A percentile compares a stretch with the other conserved stretches of the same genome.
Evolutionary conservation across 495 filamentous ascomycete species (phyloP).

Genomic region (Rhypophila decipiens): DNA sequence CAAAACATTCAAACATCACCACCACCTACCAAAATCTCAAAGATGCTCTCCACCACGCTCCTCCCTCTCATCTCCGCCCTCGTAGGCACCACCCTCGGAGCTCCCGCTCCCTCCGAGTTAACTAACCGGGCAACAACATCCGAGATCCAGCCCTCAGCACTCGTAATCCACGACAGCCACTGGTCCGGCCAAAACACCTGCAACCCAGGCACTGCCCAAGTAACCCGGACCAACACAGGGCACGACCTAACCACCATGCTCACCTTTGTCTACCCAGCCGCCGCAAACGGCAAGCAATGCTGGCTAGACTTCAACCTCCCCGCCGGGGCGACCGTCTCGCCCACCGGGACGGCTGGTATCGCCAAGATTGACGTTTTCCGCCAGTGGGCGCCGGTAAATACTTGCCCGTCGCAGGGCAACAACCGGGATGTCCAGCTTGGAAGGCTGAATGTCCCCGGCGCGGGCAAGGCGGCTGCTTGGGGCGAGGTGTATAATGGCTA

Average conservation of each 20-base stretch:
- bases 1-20: neutral
- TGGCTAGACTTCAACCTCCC: constrained; percentile 11
- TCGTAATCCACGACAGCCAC: constrained; percentile 6
- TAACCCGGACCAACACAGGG: neutral
- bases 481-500: constrained; percentile 2
- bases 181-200: constrained; percentile 8
- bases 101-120: neutral
- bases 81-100: neutral
- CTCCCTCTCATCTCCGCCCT: neutral
- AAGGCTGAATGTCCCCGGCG: constrained; percentile 2
- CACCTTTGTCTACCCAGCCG: constrained; percentile 12
- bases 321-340: neutral
- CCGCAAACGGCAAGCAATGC: constrained; percentile 2
- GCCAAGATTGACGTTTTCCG: constrained; percentile 11
- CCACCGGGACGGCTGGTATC: too few relatives aligned
- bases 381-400: constrained; percentile 2
- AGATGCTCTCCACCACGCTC: constrained; percentile 2
- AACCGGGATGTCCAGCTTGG: constrained; percentile 10
- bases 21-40: neutral
- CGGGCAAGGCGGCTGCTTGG: constrained; percentile 5
- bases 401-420: constrained; percentile 2
- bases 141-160: constrained; percentile 6
- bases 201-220: neutral
- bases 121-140: neutral
- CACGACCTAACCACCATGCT: constrained; percentile 9